phyloP scores from a whole-genome alignment of 2,329 filamentous ascomycete genomes.

The Ophiostoma pallidulum region DNA sequence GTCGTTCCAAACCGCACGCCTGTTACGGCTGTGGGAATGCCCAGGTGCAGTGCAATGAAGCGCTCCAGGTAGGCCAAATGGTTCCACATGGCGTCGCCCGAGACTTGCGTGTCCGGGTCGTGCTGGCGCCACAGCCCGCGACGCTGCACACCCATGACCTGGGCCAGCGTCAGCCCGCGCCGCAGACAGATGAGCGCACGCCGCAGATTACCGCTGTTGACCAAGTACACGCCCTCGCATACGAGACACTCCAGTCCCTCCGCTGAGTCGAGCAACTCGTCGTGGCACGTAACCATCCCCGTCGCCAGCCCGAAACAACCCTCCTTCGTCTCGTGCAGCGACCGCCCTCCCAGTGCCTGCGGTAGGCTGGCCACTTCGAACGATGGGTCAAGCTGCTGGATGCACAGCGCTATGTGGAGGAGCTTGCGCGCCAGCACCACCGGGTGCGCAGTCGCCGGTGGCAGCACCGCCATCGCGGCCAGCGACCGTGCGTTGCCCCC shows the following conservation, averaged over 20 bases:
- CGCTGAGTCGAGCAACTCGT: constrained; percentile 34
- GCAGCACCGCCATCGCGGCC: constrained; percentile 2
- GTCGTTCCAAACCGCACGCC: not conserved
- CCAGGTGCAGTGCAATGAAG: constrained; percentile 37
- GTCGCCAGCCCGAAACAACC: constrained; percentile 1
- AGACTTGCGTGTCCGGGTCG: constrained; percentile 21
- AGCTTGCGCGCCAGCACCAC: constrained; percentile 26
- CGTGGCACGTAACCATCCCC: constrained; percentile 34
- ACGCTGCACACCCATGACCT: constrained; percentile 12
- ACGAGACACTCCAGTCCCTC: constrained; percentile 42
- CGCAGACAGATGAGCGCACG: constrained; percentile 35
- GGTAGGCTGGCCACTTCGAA: too few species aligned
- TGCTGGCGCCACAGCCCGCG: constrained; percentile 2
- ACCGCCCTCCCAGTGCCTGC: too few species aligned
- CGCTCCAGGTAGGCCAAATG: constrained; percentile 36
- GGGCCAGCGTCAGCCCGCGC: constrained; percentile 29
- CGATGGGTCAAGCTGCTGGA: constrained; percentile 19
- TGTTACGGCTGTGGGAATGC: constrained; percentile 16
- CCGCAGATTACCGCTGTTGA: constrained; percentile 37
- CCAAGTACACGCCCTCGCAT: constrained; percentile 36
- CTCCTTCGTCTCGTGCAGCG: too few species aligned
- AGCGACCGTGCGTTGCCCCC: constrained; percentile 1
- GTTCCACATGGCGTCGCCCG: constrained; percentile 34
- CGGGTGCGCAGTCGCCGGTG: constrained; percentile 24
- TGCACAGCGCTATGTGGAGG: constrained; percentile 23